These are phyloP conservation scores for Serendipita sp. DNA, from an alignment of 768 basidiomycete genomes.

Conservation along the genomic window DNA sequence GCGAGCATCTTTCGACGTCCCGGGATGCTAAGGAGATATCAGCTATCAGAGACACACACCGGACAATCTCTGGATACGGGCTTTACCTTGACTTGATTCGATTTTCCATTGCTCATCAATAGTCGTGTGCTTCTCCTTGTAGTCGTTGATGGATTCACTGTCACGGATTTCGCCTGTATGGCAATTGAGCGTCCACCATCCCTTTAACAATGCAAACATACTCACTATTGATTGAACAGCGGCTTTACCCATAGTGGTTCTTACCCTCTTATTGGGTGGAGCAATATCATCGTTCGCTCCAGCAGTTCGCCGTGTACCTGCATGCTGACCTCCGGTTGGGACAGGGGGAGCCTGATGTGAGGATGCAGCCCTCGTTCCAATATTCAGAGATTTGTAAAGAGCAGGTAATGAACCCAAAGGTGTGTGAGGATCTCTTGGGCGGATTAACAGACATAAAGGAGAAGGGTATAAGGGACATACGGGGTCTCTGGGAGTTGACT, in stretches of 20 bases:
- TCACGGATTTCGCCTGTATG: not conserved
- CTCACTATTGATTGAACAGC: too few species aligned
- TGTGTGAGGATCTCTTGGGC: not conserved
- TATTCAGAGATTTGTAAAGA: not conserved
- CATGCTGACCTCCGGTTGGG: not conserved
- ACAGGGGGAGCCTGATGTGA: not conserved
- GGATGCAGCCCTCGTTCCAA: not conserved
- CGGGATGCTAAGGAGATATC: conserved; percentile 19
- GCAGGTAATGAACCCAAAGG: not conserved
- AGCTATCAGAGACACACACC: not conserved
- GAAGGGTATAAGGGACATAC: too few species aligned
- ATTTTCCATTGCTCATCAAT: conserved; percentile 8
- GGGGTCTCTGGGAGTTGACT: too few species aligned
- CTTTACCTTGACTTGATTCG: not conserved
- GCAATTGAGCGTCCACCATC: not conserved
- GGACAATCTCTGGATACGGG: conserved; percentile 4
- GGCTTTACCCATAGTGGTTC: not conserved
- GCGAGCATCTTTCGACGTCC: conserved; percentile 39
- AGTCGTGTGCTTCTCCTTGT: conserved; percentile 2
- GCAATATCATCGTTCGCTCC: not conserved
- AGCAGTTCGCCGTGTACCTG: not conserved
- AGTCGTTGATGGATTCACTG: not conserved
- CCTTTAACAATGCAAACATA: too few species aligned
- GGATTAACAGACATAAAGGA: not conserved
- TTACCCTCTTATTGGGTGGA: not conserved